Conservation (phyloP, 2,329 filamentous ascomycete genomes). For the Claviceps pusilla region DNA sequence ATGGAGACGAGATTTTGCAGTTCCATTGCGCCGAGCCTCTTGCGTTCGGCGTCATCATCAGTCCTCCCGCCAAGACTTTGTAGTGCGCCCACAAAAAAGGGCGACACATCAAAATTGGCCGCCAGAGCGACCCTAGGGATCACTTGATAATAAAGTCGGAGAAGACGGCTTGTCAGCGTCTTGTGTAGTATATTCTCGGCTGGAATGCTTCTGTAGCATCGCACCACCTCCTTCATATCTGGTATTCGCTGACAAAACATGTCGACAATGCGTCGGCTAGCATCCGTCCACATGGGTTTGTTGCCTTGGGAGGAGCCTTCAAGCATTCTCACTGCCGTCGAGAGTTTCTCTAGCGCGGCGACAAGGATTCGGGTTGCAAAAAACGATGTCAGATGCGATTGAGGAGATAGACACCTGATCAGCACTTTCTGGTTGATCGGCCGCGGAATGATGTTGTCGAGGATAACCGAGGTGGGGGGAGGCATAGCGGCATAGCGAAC, state of each 20-base stretch:
- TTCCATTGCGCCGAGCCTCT: conserved; percentile 51
- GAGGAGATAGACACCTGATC: conserved; percentile 62
- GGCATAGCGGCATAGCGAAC: conserved; percentile 49
- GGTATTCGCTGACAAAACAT: conserved; percentile 70
- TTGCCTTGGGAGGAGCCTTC: conserved; percentile 25
- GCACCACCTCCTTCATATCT: conserved; percentile 65
- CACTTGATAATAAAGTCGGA: conserved; percentile 74
- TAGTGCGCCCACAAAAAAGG: conserved; percentile 55
- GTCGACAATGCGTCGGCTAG: conserved; percentile 49
- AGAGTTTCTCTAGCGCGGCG: conserved; percentile 64
- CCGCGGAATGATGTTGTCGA: conserved; percentile 76
- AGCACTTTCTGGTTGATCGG: conserved; percentile 70
- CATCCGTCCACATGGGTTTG: conserved; percentile 50
- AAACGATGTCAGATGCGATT: conserved; percentile 65
- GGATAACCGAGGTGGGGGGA: conserved; percentile 61
- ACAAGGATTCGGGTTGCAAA: conserved; percentile 71
- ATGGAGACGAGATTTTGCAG: conserved; percentile 70
- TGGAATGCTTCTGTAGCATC: conserved; percentile 53
- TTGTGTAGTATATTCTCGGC: conserved; percentile 59
- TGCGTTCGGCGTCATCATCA: conserved; percentile 31
- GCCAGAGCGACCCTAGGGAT: conserved; percentile 65
- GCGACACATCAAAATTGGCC: conserved; percentile 78
- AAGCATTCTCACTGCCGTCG: conserved; percentile 46
- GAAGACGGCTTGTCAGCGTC: conserved; percentile 61
- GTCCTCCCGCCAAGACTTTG: conserved; percentile 41